Conservation (phyloP, 2,329 filamentous ascomycete species). For the Tolypocladium nubicola region DNA sequence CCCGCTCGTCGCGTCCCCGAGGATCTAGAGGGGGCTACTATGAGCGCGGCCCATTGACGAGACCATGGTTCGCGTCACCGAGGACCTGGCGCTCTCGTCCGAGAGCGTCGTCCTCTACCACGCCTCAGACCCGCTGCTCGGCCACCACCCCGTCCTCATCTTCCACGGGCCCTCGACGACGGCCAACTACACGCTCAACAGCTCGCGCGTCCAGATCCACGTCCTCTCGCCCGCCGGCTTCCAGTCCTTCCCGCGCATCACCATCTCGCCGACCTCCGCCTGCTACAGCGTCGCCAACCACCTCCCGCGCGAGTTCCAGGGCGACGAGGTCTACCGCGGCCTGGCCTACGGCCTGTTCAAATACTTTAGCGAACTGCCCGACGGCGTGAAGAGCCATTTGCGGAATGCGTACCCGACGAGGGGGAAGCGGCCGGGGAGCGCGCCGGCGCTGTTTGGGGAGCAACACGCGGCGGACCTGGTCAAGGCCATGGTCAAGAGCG, state of each 20-base stretch:
- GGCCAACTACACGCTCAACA: slow-evolving; percentile 75
- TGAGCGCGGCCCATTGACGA: slow-evolving; percentile 17
- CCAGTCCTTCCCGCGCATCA: slow-evolving; percentile 81
- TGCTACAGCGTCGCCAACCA: slow-evolving; percentile 85
- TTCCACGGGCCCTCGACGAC: slow-evolving; percentile 91
- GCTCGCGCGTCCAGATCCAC: slow-evolving; percentile 89
- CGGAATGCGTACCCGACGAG: slow-evolving; percentile 45
- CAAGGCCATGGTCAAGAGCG: slow-evolving; percentile 71
- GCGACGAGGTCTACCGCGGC: slow-evolving; percentile 84
- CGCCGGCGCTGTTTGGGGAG: slow-evolving; percentile 69
- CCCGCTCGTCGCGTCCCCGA: slow-evolving; percentile 2
- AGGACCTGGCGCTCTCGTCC: slow-evolving; percentile 67
- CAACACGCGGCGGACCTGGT: slow-evolving; percentile 89
- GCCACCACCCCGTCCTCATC: slow-evolving; percentile 71
- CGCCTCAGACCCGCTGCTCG: slow-evolving; percentile 73
- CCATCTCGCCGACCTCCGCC: slow-evolving; percentile 83
- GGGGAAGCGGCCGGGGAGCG: slow-evolving; percentile 50
- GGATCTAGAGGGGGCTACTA: slow-evolving; percentile 2
- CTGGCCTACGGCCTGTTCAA: slow-evolving; percentile 88
- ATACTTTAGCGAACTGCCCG: slow-evolving; percentile 83
- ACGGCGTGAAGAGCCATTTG: slow-evolving; percentile 62
- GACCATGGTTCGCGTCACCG: slow-evolving; percentile 74
- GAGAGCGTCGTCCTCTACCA: slow-evolving; percentile 83
- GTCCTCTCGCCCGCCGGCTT: slow-evolving; percentile 84
- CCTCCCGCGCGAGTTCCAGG: slow-evolving; percentile 87